Base-by-base conservation (phyloP, 2,329 filamentous ascomycete genomes). In the Calonectria crousiana region DNA sequence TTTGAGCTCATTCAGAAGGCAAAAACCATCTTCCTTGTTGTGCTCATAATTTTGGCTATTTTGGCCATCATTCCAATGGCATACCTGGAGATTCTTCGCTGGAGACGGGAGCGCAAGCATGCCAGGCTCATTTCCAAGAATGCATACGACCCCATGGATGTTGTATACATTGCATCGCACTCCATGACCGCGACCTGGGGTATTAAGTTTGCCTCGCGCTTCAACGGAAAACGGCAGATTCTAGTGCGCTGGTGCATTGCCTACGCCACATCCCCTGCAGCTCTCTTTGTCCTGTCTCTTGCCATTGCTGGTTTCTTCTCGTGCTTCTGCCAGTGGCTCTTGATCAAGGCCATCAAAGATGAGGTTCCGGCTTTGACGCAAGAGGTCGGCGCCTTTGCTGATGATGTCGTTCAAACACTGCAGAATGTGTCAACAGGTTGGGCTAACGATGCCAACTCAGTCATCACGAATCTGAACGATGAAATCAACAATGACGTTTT, bases 401-500 rank as follows among this genome's bases (percentile, higher is more conserved):
- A 92, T 75, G 90, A 95, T 74, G 94, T 98, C 16, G 93, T 97
- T 58, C 82, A 82, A n/a, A 90, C 91, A 41, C 89, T 98, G 49
- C 90, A 94, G 80, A 91, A 92, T 74, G 93, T 94, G 10, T 97
- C 95, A 34, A 88, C 90, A 72, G 87, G 91, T 74, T 98, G 96
- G 96, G 92, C 95, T 6, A 86, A 89, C 71, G 92, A 92, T 68
- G 93, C 95, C 78, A 98, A 98, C 84, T 85, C 88, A 13, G 93
- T 93, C 67, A 92, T 98, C 80, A 87, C 83, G 34, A 88, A 91
- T 14, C 90, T 96, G 82, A 96, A 95, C 84, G 82, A 88, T 71
- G 91, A 95, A 38, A 92, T 99, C 84, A 99, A 98, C 86, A 83
- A 93, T 49, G 92, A 98, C 75, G 88, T 99, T 30, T 92, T 98